Base-by-base conservation (phyloP, 2,329 filamentous ascomycete species). In the Pseudomassariella vexata region DNA sequence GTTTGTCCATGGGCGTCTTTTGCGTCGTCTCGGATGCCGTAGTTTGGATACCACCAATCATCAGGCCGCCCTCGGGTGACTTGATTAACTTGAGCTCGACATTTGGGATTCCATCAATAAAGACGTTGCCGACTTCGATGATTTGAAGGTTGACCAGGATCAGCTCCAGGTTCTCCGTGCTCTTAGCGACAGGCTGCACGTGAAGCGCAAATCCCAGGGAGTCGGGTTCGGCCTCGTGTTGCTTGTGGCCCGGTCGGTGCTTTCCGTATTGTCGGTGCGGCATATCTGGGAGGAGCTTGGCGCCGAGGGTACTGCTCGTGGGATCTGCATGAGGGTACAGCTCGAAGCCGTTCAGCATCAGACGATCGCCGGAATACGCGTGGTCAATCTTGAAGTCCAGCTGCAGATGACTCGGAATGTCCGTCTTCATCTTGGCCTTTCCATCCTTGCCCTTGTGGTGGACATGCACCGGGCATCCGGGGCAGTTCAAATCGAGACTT, bases 41-140 rank as follows among this genome's bases (percentile, higher is more conserved):
- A 28, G 61, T 53, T 30, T 65, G 55, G 24, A 75, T 56, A 24
- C 59, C 57, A 25, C 60, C 65, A 41, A 84, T 74, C 52, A 74
- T 55, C 22, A 83, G 60, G 29, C 71, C 68, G 33, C 68, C 68
- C 11, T 57, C 57, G 4, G 66, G 63, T 1, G 71, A 74, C 61
- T 79, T 73, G 52, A 86, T 63, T 12, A 85, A 60, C 44, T 71
- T 73, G 27, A 85, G 61, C 27, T 72, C 68, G 36, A 86, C 64
- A 18, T 60, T 59, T 22, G 73, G 68, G 16, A 79, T 61, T 16
- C 59, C 65, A 26, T 72, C 58, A 34, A 82, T 55, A 37, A 77
- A 75, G 25, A 63, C 59, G 32, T 66, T 56, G 36, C 73, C 74
- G 17, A 83, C 70, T 50, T 78, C 69, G 37, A 78, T 66, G 39